Evolutionary conservation across 345 rosid genomes (phyloP), one percentile per base, ranked within the genome.

Genomic region (Erucastrum elatum): DNA sequence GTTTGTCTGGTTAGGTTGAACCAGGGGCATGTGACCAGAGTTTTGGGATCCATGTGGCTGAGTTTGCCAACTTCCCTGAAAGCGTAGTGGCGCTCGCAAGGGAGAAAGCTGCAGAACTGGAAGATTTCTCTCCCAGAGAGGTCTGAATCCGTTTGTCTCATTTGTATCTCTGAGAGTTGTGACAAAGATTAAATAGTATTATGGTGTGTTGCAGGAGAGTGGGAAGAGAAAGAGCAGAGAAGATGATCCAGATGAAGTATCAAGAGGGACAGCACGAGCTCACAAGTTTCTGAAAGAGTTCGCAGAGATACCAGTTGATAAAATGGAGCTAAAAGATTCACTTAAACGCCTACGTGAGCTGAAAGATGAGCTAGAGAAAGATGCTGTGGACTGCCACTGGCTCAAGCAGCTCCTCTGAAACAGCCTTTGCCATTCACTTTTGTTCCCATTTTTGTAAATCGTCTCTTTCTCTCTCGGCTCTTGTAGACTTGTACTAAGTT

Each of bases 21-120:
- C 93, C 90, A 64, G 98, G 97, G 51, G 92, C 96, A 66, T 93
- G 98, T 85, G 98, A 95, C 87, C 99, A 95, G 79, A 95, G 99
- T 85, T 95, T 95, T 70, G 98, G 99, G 56, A 93, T 95, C 78
- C 99, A 95, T 77, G 99, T 95, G 68, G 98, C 99, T 4, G 98
- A 95, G 77, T 95, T 91, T 74, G 98, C 98, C 67, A 93, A 93
- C 82, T 95, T 95, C 83, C 98, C 99, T 30, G 93, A 89, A 82
- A 93, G 92, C 76, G 98, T 93, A 55, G 98, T 93, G 16, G 83
- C 92, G 15, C 94, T 95, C 10, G 96, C 98, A 53, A 87, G 99
- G 81, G 96, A 91, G 82, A 95, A 93, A 86, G 99, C 97, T 61
- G 87, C 93, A 35, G 99, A 95, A 83, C 82, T 95, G 79, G 98